Conservation (phyloP, 2,329 filamentous ascomycete species). For the Aspergillus melleus region DNA sequence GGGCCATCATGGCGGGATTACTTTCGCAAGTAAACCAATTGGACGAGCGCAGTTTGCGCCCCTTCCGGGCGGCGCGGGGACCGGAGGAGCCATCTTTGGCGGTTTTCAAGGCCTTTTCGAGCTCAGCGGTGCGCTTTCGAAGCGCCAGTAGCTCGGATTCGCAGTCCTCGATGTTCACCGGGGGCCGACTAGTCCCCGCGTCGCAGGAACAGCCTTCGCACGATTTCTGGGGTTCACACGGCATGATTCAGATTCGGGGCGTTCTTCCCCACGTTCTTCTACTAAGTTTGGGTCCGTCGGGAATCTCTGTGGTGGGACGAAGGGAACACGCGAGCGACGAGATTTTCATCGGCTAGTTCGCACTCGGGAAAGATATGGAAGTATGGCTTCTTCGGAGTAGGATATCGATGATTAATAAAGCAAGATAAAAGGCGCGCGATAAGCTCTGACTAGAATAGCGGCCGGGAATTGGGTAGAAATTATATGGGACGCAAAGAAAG, state of each 20-base stretch:
- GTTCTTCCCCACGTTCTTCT: not conserved
- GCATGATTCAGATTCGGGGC: conserved; percentile 10
- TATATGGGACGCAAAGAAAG: not conserved
- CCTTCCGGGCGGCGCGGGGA: conserved; percentile 7
- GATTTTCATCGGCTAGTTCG: not conserved
- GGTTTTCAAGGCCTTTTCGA: conserved; percentile 34
- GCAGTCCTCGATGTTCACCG: conserved; percentile 43
- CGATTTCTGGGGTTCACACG: conserved; percentile 23
- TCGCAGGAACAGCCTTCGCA: conserved; percentile 38
- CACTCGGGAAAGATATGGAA: not conserved
- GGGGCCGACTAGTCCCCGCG: conserved; percentile 15
- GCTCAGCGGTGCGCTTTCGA: conserved; percentile 38
- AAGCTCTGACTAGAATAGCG: not conserved
- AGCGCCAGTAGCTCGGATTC: conserved; percentile 41
- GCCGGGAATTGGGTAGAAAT: not conserved
- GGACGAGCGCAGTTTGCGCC: conserved; percentile 41
- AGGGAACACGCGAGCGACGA: not conserved
- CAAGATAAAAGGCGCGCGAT: not conserved
- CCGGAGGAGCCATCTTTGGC: conserved; percentile 22
- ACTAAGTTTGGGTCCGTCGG: not conserved
- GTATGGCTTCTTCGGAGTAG: not conserved
- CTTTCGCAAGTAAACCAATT: conserved; percentile 48
- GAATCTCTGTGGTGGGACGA: not conserved
- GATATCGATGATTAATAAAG: not conserved
- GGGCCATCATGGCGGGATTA: conserved; percentile 46